Conservation (phyloP, 352 stramenopile species). For the Nothophytophthora sp. region DNA sequence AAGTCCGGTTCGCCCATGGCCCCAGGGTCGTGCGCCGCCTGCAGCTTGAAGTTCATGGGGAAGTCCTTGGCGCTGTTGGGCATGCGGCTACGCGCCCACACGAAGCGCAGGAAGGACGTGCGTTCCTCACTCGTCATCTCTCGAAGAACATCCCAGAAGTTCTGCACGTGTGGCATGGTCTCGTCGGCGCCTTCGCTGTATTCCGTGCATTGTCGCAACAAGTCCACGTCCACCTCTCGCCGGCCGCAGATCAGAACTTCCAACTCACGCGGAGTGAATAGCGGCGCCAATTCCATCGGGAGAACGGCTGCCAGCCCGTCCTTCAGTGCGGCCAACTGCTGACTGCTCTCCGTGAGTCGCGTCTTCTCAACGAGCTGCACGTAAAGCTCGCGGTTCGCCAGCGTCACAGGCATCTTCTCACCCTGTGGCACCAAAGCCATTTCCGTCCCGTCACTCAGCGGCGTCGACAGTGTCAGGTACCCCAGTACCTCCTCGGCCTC, state of each 20-base stretch:
- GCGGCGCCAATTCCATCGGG: conserved; percentile 94
- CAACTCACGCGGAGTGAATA: conserved; percentile 97
- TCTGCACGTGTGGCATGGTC: conserved; percentile 87
- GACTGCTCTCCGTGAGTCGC: conserved; percentile 76
- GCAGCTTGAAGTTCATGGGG: conserved; percentile 94
- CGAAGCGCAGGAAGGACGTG: conserved; percentile 97
- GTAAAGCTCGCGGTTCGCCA: conserved; percentile 61
- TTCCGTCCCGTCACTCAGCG: conserved; percentile 80
- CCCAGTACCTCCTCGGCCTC: conserved; percentile 59
- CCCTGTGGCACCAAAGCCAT: conserved; percentile 65
- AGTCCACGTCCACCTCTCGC: conserved; percentile 96
- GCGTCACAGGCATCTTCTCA: conserved; percentile 68
- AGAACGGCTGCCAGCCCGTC: conserved; percentile 94
- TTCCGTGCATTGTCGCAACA: conserved; percentile 95
- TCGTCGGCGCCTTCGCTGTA: conserved; percentile 96
- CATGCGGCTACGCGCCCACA: conserved; percentile 97
- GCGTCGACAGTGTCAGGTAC: conserved; percentile 77
- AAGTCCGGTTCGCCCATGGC: conserved; percentile 75
- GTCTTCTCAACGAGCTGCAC: conserved; percentile 70
- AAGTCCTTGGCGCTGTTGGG: conserved; percentile 98
- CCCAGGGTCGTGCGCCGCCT: conserved; percentile 83
- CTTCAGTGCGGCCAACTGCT: conserved; percentile 76
- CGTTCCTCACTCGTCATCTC: conserved; percentile 96
- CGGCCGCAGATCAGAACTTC: conserved; percentile 97
- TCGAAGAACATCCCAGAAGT: conserved; percentile 97